phyloP scores from a whole-genome alignment of 2,329 filamentous ascomycete species.

The Pseudogymnoascus sp. region DNA sequence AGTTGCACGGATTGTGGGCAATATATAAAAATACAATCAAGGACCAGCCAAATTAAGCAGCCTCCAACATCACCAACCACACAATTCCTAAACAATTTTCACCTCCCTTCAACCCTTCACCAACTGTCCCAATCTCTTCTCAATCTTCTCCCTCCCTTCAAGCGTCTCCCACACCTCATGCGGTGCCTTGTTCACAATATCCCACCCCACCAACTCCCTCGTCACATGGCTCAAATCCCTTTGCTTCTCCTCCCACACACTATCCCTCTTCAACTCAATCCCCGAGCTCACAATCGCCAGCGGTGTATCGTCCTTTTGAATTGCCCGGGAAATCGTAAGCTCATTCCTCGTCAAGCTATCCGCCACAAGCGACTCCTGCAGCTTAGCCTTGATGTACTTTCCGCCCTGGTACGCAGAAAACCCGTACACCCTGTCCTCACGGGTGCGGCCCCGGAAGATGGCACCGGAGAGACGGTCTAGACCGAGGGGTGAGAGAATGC shows the following conservation, averaged over 20 bases:
- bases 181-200: conserved; percentile 74
- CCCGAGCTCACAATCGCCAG: conserved; percentile 79
- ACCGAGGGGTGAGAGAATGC: conserved; percentile 78
- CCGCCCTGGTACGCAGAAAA: conserved; percentile 68
- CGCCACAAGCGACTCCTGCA: conserved; percentile 89
- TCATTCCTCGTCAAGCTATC: conserved; percentile 78
- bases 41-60: not conserved
- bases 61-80: not conserved
- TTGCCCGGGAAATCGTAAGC: conserved; percentile 65
- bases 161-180: conserved; percentile 76
- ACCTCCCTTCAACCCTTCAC: conserved; percentile 31
- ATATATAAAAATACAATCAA: not conserved
- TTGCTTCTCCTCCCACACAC: conserved; percentile 76
- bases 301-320: conserved; percentile 68
- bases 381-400: conserved; percentile 78
- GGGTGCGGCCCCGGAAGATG: conserved; percentile 69
- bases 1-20: not conserved
- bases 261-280: conserved; percentile 54
- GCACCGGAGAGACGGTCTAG: conserved; percentile 72
- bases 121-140: conserved; percentile 67
- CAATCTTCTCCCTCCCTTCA: conserved; percentile 65
- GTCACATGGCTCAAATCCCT: conserved; percentile 75
- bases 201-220: conserved; percentile 70
- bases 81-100: not conserved
- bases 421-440: conserved; percentile 80